Percentiles rank a stretch among this genome's conserved stretches.
phyloP scores from a whole-genome alignment of 768 basidiomycete species.

The Termitomyces sp. region DNA sequence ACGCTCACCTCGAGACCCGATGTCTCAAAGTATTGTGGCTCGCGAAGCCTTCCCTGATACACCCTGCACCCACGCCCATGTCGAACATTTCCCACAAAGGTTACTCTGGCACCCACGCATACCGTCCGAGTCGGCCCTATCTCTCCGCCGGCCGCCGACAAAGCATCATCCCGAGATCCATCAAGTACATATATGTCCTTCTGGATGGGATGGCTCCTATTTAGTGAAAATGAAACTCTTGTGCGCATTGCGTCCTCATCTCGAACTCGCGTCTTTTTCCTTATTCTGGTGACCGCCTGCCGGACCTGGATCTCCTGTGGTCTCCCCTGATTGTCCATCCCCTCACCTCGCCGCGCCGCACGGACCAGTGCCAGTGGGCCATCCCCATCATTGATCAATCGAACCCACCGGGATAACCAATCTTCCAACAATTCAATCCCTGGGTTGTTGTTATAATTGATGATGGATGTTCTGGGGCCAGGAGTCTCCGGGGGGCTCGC shows the following conservation, averaged over 20 bases:
- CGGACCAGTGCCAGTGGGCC: background rate
- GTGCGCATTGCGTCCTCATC: background rate
- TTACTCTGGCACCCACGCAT: background rate
- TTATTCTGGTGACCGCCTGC: background rate
- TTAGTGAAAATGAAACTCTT: background rate
- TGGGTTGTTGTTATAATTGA: too few relatives aligned
- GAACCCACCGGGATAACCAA: constrained; percentile 5
- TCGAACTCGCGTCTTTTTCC: background rate
- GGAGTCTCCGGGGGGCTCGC: constrained; percentile 10
- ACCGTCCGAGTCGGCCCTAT: constrained; percentile 1
- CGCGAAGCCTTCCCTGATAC: too few relatives aligned
- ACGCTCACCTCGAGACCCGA: too few relatives aligned
- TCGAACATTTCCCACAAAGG: constrained; percentile 2
- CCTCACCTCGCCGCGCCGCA: background rate
- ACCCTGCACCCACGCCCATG: background rate
- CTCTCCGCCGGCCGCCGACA: background rate
- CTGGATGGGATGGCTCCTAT: background rate
- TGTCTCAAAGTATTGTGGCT: too few relatives aligned
- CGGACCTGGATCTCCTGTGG: background rate
- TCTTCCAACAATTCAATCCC: background rate
- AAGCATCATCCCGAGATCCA: background rate
- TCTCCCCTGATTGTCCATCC: too few relatives aligned
- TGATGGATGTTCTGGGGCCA: too few relatives aligned
- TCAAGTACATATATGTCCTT: background rate
- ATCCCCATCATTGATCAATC: background rate